Base-by-base conservation (phyloP, 2,329 filamentous ascomycete species). In the Anisogramma anomala region DNA sequence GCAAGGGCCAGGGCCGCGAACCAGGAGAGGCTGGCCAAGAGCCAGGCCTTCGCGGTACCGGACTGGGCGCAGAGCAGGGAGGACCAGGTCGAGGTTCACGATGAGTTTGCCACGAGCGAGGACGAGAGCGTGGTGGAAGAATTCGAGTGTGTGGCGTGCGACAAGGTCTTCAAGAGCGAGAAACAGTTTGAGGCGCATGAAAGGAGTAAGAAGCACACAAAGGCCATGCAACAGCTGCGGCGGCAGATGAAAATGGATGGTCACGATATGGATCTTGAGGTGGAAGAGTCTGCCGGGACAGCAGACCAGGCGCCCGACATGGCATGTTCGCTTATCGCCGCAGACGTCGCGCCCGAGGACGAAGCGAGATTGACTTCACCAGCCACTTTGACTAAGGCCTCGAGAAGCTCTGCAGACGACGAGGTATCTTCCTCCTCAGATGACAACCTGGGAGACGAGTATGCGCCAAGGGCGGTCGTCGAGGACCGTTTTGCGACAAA, bases 171-270 rank as follows among this genome's bases (percentile, higher is more conserved):
- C 63, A 76, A 95, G 62, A 96, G 88, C 54, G 84, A 94, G 56
- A 87, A 86, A 50, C 89, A 96, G 55, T 87, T 83, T 46, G 79
- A 93, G 53, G 81, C 83, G 3, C 91, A 98, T 54, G 88, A 95
- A 63, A 86, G 82, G 64, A 96, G 89, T 68, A 98, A 94, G 60
- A 98, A 96, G 62, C 91, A 98, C 54, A 62, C 80, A 47, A 96
- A 94, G 57, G 82, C 86, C 2, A 72, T 95, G 6, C 80, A 88
- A 50, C 75, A 87, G 46, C 62, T 98, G 28, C 78, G 77, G 53
- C 72, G 76, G 53, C 80, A 91, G 57, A 94, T 98, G 87, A 75
- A 72, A 51, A 78, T 80, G 51, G 84, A 98, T 53, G 82, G 88
- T 52, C 38, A 28, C 13, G 38, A 35, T 17, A 66, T 68, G 34